Evolutionary conservation across 805 yeast species (phyloP), one percentile per base, ranked within the genome.

Genomic region (Geotrichum ghanense): DNA sequence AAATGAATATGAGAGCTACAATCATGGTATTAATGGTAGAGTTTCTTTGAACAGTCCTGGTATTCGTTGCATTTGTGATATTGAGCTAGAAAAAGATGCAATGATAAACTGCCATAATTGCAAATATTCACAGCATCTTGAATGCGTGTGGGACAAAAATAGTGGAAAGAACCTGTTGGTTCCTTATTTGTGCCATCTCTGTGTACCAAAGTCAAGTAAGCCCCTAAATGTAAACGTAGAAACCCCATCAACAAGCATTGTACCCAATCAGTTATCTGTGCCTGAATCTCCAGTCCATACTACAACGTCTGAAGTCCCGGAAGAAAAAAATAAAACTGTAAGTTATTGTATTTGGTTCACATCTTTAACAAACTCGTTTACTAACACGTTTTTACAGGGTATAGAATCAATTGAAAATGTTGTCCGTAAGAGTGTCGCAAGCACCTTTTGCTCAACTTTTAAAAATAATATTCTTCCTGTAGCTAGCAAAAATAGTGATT

Each of bases 61-160:
- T 14, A 47, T 39, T 5, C 42, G 58, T 4, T 63, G 67, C 43
- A 51, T 57, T 7, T 63, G 67, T 50, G 66, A 65, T 2, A 47
- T 47, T 3, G 56, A 48, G 17, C 63, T 52, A 4, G 59, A 63
- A 14, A 65, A 58, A 41, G 67, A 67, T 22, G 68, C 65, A 22
- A 78, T 79, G 82, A 73, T 76, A 19, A 77, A 76, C 58, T 81
- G 89, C 62, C 85, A 78, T 43, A 57, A 62, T 27, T 81, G 89
- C 58, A 57, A 67, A 44, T 71, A 78, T 3, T 81, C 87, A 87
- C 89, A 81, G 60, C 89, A 81, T 57, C 72, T 78, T 14, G 63
- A 56, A 47, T 81, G 89, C 57, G 71, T 78, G 70, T 71, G 79
- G 41, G 77, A 71, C 41, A 58, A 65, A 6, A 61, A 65, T 17